Base-by-base conservation (phyloP, 192 early-diverging fungal genomes). In the Umbelopsis sp. region DNA sequence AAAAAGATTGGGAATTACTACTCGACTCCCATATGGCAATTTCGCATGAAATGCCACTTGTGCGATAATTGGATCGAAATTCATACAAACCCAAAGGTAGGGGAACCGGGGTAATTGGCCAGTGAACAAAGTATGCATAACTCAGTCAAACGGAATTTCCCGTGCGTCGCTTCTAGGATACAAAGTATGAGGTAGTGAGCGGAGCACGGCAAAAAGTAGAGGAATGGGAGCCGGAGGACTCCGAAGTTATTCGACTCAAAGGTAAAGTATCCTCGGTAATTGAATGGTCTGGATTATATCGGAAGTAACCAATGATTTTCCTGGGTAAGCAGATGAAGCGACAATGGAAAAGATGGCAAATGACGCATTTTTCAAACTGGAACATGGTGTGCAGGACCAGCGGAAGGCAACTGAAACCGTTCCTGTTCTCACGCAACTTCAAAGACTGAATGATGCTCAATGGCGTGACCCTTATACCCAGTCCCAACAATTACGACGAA, bases 31-130 rank as follows among this genome's bases (percentile, higher is more conserved):
- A 96, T 97, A 34, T 91, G 83, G 77, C 88, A 87, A 52, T 97
- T 98, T 80, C 87, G 94, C 5, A 96, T 97, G 93, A 96, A 96
- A 76, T 98, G 96, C 75, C 93, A 94, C 71, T 79, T 95, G 34
- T 98, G 96, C 72, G 73, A 76, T 65, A 84, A 88, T 65, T 94
- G 90, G 90, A 91, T 98, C 41, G 94, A 95, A 73, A 95, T 98
- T 24, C 93, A 90, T n/a, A 98, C 96, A 2, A 93, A 98, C 74
- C 96, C 96, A 21, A 95, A 96, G 83, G 89, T 93, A 82, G n/a
- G n/a, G n/a, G n/a, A n/a, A n/a, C n/a, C n/a, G n/a, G n/a, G n/a
- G n/a, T n/a, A n/a, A n/a, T n/a, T n/a, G n/a, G n/a, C n/a, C n/a
- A n/a, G n/a, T n/a, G n/a, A n/a, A n/a, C n/a, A n/a, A n/a, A n/a